Percentiles rank a stretch among this genome's conserved stretches.
phyloP scores from a whole-genome alignment of 2,329 filamentous ascomycete genomes.

The Calonectria ilicicola region DNA sequence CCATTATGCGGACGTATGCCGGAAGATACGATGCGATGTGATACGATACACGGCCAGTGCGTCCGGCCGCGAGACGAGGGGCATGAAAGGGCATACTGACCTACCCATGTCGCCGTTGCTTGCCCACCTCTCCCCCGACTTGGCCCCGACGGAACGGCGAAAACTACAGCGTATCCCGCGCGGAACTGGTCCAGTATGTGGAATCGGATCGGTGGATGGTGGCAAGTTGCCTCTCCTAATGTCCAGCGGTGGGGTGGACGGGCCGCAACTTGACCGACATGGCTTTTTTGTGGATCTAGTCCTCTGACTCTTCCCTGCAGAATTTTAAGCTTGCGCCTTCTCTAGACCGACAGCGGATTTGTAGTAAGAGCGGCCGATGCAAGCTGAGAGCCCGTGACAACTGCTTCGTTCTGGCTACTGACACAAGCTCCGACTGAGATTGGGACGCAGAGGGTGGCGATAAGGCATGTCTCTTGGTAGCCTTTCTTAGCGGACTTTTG shows the following conservation, averaged over 20 bases:
- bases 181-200: background rate
- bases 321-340: slow-evolving; percentile 29
- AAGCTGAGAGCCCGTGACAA: slow-evolving; percentile 17
- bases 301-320: background rate
- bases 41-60: background rate
- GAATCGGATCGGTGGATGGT: background rate
- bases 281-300: slow-evolving; percentile 10
- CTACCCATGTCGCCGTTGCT: background rate
- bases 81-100: background rate
- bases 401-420: slow-evolving; percentile 13
- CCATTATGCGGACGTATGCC: background rate
- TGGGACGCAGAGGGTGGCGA: background rate
- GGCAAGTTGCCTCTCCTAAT: background rate
- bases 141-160: background rate
- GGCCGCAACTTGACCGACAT: slow-evolving; percentile 15
- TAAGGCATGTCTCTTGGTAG: background rate
- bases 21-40: background rate
- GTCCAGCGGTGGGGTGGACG: background rate
- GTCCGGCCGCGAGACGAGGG: background rate
- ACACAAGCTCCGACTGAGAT: background rate
- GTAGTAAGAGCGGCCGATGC: slow-evolving; percentile 22
- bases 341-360: slow-evolving; percentile 38
- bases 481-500: background rate
- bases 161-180: background rate
- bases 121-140: background rate